phyloP scores from a whole-genome alignment of 768 basidiomycete species.

The Amanita thiersii region DNA sequence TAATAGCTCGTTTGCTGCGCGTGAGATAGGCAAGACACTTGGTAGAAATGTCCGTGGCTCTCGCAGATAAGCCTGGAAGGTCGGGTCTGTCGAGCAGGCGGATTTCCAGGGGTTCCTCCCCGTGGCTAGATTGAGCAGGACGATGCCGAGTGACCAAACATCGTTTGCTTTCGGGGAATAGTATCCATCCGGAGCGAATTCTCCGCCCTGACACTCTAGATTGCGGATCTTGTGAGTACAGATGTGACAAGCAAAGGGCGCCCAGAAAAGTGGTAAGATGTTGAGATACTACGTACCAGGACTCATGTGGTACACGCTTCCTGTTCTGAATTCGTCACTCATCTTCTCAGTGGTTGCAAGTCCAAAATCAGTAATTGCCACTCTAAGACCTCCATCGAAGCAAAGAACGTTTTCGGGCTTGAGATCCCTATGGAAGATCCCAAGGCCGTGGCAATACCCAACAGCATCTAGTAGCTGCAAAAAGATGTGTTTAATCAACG shows the following conservation, averaged over 20 bases:
- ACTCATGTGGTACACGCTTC: constrained; percentile 98
- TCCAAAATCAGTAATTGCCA: constrained; percentile 93
- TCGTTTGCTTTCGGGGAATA: constrained; percentile 92
- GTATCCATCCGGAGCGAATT: constrained; percentile 58
- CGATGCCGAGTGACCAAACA: constrained; percentile 95
- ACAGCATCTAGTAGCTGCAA: constrained; percentile 91
- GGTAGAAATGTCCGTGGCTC: constrained; percentile 77
- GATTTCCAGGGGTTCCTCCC: constrained; percentile 99
- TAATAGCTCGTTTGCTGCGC: constrained; percentile 65
- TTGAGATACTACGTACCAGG: constrained; percentile 49
- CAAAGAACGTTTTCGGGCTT: constrained; percentile 97
- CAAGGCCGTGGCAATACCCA: constrained; percentile 84
- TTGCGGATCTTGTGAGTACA: background rate
- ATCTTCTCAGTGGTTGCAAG: constrained; percentile 82
- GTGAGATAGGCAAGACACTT: constrained; percentile 74
- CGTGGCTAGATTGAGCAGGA: constrained; percentile 92
- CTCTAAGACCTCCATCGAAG: constrained; percentile 64
- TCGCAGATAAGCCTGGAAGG: constrained; percentile 81
- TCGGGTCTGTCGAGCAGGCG: constrained; percentile 79
- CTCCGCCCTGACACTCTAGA: constrained; percentile 87
- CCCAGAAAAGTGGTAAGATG: background rate
- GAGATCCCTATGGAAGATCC: constrained; percentile 94
- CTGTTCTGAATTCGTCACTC: constrained; percentile 87
- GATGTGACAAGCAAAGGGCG: background rate
- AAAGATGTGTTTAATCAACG: constrained; percentile 83